Base-by-base conservation (phyloP, 495 filamentous ascomycete species). In the Aspergillus leporis region DNA sequence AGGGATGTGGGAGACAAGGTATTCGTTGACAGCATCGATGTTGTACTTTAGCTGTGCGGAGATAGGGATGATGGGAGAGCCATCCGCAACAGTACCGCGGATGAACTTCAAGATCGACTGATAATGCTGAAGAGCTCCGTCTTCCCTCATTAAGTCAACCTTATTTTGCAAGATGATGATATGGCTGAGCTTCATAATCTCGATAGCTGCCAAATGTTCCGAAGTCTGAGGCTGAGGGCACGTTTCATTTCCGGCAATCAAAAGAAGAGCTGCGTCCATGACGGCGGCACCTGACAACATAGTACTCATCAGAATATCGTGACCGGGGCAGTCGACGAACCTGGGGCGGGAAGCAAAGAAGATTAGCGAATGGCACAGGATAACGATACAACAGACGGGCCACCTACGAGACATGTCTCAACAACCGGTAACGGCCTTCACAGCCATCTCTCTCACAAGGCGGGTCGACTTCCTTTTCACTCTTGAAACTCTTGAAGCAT, bases 281-380 rank as follows among this genome's bases (percentile, higher is more conserved):
- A 98, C 94, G 45, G 94, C 94, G 67, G 94, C 94, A 69, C 94
- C 95, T 71, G 94, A 98, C 78, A 98, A 87, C 94, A 98, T 98
- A 59, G 94, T 98, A 76, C 93, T 97, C 94, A 98, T 98, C 69
- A 98, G 92, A 91, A 98, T 98, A 78, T 98, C 94, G 88, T 98
- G 94, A 75, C 94, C 94, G 36, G 94, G 94, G 83, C 94, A 98
- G 75, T 98, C 94, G 57, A 98, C 95, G 74, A 98, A 98, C 18
- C 65, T 70, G 46, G 49, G 21, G 48, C 28, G 32, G 28, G 52
- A 21, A 57, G 51, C 21, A 28, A 43, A 14, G 13, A 43, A 16
- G n/a, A 23, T 53, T 48, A 55, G 53, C 40, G 46, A 28, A 36
- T n/a, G 8, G 23, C 53, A 19, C 22, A 4, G 13, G 40, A 45